A percentile compares a stretch with the other conserved stretches of the same genome.
Evolutionary conservation across 495 filamentous ascomycete species (phyloP).

Genomic region (Symbiotaphrina buchneri): DNA sequence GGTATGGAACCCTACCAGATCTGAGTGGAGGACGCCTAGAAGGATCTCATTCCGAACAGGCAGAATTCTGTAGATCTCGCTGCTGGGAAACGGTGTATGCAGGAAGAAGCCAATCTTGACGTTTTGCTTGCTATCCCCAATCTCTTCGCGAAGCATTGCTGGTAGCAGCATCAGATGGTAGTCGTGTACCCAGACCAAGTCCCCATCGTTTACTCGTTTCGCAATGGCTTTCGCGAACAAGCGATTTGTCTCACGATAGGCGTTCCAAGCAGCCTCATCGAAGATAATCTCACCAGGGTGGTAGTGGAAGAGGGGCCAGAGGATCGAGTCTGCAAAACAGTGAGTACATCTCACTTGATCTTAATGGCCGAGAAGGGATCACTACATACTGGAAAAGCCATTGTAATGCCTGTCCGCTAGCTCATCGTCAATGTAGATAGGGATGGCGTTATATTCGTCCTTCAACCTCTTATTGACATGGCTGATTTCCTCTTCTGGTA

Average conservation of each 20-base stretch:
- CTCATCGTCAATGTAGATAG: conserved; percentile 28
- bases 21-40: conserved; percentile 58
- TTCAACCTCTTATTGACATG: conserved; percentile 16
- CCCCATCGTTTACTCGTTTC: conserved; percentile 48
- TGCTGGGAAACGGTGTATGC: conserved; percentile 85
- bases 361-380: not conserved
- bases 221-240: conserved; percentile 64
- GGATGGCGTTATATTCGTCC: conserved; percentile 24
- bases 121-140: conserved; percentile 42
- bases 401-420: conserved; percentile 36
- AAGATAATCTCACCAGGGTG: conserved; percentile 85
- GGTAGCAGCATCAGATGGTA: conserved; percentile 91
- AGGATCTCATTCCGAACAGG: conserved; percentile 72
- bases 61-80: conserved; percentile 76
- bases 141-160: conserved; percentile 58
- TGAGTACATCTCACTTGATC: not conserved
- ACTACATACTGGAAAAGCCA: conserved; percentile 27
- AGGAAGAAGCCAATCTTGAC: conserved; percentile 89
- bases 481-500: conserved; percentile 20
- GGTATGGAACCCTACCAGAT: conserved; percentile 85
- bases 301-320: conserved; percentile 94
- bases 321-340: conserved; percentile 45
- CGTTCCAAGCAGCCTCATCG: conserved; percentile 67
- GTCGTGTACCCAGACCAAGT: conserved; percentile 89
- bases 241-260: conserved; percentile 69